Conservation (phyloP, 2,329 filamentous ascomycete genomes). For the Stachybotrys chlorohalonatus region DNA sequence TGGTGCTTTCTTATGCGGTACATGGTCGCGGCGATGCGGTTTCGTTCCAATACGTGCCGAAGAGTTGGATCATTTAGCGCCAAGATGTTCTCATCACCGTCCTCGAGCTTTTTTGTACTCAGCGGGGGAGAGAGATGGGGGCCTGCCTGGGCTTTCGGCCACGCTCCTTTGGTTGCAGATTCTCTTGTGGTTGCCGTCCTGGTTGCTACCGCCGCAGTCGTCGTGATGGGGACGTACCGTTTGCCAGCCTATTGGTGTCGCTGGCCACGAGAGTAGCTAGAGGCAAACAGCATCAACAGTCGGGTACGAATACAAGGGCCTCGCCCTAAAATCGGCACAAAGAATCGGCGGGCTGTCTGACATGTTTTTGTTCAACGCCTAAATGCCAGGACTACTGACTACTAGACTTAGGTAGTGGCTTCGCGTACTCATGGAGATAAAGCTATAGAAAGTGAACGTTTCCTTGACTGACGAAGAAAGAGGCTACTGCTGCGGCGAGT, state of each 20-base stretch:
- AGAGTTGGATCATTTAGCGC: slow-evolving; percentile 13
- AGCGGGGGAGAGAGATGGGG: background rate
- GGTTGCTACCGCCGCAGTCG: background rate
- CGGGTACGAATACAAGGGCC: no score
- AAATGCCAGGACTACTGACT: no score
- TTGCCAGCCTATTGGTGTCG: background rate
- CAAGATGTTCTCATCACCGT: slow-evolving; percentile 2
- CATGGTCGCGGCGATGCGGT: slow-evolving; percentile 21
- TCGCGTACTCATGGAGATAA: no score
- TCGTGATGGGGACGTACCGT: background rate
- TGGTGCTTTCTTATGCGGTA: slow-evolving; percentile 19
- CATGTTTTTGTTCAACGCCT: no score
- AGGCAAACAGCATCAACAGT: no score
- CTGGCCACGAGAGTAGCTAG: background rate
- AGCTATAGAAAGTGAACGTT: no score
- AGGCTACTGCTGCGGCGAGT: no score
- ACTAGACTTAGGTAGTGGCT: no score
- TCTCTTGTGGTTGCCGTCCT: background rate
- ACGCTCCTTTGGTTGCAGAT: slow-evolving; percentile 11
- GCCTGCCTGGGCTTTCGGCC: slow-evolving; percentile 13
- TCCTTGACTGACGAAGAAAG: no score
- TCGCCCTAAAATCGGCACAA: no score
- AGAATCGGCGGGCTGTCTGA: no score
- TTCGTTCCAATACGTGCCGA: slow-evolving; percentile 18
- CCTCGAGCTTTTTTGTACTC: background rate